Evolutionary conservation across 1,139 yeast genomes (phyloP).

Genomic region (Kazachstania sp.): DNA sequence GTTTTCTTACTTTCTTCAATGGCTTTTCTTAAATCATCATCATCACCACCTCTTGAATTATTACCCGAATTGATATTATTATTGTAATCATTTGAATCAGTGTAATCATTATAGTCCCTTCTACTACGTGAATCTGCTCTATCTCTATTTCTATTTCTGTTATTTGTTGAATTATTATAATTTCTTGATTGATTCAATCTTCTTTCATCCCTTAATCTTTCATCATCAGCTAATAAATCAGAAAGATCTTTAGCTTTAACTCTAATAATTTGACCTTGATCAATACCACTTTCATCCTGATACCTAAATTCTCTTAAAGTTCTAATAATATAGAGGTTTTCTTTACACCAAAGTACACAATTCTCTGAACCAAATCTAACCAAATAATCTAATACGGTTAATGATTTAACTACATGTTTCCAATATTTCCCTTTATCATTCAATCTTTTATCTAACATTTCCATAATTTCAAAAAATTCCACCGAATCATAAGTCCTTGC

Average conservation of each 20-base stretch:
- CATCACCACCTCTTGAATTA: not conserved
- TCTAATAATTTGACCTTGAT: slow-evolving; percentile 85
- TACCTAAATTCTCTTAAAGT: slow-evolving; percentile 88
- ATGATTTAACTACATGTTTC: slow-evolving; percentile 91
- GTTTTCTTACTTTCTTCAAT: slow-evolving; percentile 74
- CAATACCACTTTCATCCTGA: slow-evolving; percentile 69
- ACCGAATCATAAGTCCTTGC: slow-evolving; percentile 63
- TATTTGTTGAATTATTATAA: not conserved
- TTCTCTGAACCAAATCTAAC: slow-evolving; percentile 84
- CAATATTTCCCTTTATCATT: slow-evolving; percentile 97
- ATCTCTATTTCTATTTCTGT: not conserved
- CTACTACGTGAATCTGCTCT: not conserved
- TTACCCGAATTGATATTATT: not conserved
- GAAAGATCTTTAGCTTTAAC: slow-evolving; percentile 90
- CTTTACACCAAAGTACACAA: slow-evolving; percentile 90
- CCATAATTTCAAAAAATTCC: slow-evolving; percentile 87
- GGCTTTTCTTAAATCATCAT: slow-evolving; percentile 74
- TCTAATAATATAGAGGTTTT: slow-evolving; percentile 79
- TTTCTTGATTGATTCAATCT: slow-evolving; percentile 33
- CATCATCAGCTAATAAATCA: slow-evolving; percentile 69
- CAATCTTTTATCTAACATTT: slow-evolving; percentile 84
- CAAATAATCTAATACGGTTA: slow-evolving; percentile 80
- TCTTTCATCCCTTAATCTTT: slow-evolving; percentile 69
- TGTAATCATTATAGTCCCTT: not conserved
- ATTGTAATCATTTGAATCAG: too few species aligned